A percentile compares a stretch with the other conserved stretches of the same genome.
Conservation (phyloP, 2,329 filamentous ascomycete species). For the Lachnellula hyalina region DNA sequence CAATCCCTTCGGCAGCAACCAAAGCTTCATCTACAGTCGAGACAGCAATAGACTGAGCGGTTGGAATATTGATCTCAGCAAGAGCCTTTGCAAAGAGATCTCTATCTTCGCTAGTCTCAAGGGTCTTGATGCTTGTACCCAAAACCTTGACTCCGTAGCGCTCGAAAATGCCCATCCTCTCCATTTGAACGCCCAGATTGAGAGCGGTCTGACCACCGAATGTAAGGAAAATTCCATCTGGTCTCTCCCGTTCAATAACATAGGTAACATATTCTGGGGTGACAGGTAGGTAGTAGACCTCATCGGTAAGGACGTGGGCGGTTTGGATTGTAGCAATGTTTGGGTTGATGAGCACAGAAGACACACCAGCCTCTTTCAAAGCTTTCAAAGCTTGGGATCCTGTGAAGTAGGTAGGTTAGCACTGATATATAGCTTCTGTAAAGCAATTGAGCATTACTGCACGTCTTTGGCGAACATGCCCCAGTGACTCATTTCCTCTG, state of each 20-base stretch:
- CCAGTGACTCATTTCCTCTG: constrained; percentile 22
- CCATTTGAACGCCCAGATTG: constrained; percentile 95
- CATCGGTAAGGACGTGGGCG: constrained; percentile 90
- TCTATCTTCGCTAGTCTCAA: constrained; percentile 92
- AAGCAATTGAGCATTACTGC: neutral
- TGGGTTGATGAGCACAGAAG: constrained; percentile 91
- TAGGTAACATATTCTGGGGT: constrained; percentile 97
- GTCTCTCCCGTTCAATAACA: constrained; percentile 92
- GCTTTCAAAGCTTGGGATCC: constrained; percentile 96
- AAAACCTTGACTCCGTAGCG: constrained; percentile 94
- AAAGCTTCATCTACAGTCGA: constrained; percentile 87
- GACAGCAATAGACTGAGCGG: constrained; percentile 92
- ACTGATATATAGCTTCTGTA: neutral
- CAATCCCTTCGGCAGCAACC: constrained; percentile 76
- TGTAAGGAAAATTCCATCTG: constrained; percentile 94
- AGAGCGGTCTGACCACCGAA: constrained; percentile 97
- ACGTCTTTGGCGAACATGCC: neutral
- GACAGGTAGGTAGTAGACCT: constrained; percentile 97
- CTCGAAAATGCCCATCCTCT: constrained; percentile 91
- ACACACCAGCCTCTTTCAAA: constrained; percentile 87
- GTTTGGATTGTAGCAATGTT: constrained; percentile 99
- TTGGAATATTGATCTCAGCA: constrained; percentile 95
- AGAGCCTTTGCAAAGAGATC: constrained; percentile 94
- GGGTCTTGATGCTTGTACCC: constrained; percentile 87
- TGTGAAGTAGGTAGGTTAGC: constrained; percentile 36